phyloP scores from a whole-genome alignment of 371 early-diverging fungal species.

The Mucor circinelloides region DNA sequence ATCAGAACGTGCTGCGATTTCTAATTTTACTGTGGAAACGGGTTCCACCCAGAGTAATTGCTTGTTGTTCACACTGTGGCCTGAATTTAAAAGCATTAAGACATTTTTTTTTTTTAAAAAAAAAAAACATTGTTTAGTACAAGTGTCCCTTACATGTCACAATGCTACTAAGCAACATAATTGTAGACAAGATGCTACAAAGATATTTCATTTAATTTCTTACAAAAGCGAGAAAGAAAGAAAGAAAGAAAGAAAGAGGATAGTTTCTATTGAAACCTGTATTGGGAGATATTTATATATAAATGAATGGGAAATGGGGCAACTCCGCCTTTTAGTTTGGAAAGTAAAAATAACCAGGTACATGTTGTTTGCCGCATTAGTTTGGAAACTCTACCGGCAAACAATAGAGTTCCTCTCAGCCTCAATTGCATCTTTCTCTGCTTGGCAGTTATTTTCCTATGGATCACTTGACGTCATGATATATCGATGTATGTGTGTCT shows the following conservation, averaged over 20 bases:
- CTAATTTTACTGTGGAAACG: constrained; percentile 25
- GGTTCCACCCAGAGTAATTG: constrained; percentile 36
- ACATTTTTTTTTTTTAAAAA: too few relatives aligned
- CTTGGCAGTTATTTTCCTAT: background rate
- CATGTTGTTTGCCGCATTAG: background rate
- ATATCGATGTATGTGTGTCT: background rate
- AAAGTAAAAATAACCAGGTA: background rate
- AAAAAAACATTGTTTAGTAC: too few relatives aligned
- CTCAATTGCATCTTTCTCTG: background rate
- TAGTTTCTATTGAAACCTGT: background rate
- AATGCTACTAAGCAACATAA: background rate
- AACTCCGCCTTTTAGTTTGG: background rate
- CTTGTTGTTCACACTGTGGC: constrained; percentile 32
- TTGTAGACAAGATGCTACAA: background rate
- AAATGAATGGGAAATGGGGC: background rate
- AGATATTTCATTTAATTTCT: background rate
- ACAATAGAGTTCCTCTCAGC: background rate
- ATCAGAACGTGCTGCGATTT: constrained; percentile 43
- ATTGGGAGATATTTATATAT: background rate
- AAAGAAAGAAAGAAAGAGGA: background rate
- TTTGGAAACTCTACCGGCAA: background rate
- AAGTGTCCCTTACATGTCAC: background rate
- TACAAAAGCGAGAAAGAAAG: background rate
- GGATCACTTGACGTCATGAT: background rate
- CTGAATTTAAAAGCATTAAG: background rate